Evolutionary conservation across 768 basidiomycete genomes (phyloP), one percentile per base, ranked within the genome.

Genomic region (Scleroderma bovista): DNA sequence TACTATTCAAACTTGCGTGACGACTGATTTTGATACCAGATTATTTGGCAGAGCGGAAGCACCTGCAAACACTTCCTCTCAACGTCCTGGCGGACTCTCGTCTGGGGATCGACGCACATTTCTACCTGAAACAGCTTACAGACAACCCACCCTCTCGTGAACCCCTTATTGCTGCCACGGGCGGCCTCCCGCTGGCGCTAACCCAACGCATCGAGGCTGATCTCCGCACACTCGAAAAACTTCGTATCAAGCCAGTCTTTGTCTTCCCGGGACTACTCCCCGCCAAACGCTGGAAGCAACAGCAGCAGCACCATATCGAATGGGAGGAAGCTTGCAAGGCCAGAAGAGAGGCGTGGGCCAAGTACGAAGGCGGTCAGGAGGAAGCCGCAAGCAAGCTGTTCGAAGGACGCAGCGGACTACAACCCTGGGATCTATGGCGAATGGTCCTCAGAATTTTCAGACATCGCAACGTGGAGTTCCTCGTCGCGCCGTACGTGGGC

Each of bases 211-310:
- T 99, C 66, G 94, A 97, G 71, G 76, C 83, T 34, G 94, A 99
- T 75, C 76, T 98, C 41, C 87, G 94, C 43, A 74, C 80, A 13
- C 84, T 98, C 63, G 93, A 96, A 76, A 86, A 85, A 70, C 75
- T 89, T 31, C 84, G 80, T 57, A 97, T 99, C 76, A 96, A 95
- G 65, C 96, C 96, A 19, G 92, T 99, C n/a, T 95, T 99, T 60
- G 91, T 99, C 45, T 98, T 98, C 69, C 83, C 90, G 15, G 96
- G 96, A 4, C 75, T 99, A 29, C 73, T 82, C 1, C 88, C 90
- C 1, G 83, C 83, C 58, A 84, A 83, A 54, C 81, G 86, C 49
- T 78, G 76, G 72, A 88, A 87, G 67, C 63, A 61, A 9, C 77
- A 75, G 11, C 57, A 57, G 36, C 75, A 77, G 50, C 77, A 80